Conservation (phyloP, 108 stramenopile species). For the Fragilariopsis cylindrus region DNA sequence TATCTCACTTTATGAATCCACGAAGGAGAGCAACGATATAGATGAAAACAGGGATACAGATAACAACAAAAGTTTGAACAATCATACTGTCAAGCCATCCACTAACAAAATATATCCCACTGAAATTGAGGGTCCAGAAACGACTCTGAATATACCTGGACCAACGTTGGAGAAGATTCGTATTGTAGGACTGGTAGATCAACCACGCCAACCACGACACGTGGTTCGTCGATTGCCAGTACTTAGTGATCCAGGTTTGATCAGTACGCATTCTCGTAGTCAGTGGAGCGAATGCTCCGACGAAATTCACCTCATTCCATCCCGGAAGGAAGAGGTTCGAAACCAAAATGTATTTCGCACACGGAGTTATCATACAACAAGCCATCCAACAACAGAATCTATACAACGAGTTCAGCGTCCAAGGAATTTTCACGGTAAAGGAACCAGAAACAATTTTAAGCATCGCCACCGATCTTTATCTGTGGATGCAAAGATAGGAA, state of each 20-base stretch:
- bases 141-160: not conserved
- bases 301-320: not conserved
- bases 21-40: not conserved
- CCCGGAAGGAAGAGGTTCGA: not conserved
- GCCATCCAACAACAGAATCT: slow-evolving; percentile 2
- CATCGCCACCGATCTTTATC: slow-evolving; percentile 13
- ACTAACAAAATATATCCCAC: not conserved
- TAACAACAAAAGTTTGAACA: not conserved
- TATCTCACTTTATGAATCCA: slow-evolving; percentile 20
- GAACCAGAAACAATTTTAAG: not conserved
- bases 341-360: slow-evolving; percentile 18
- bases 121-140: not conserved
- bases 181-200: not conserved
- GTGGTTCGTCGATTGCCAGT: not conserved
- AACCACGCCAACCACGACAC: slow-evolving; percentile 3
- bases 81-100: not conserved
- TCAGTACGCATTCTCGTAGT: not conserved
- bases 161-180: not conserved
- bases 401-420: not conserved
- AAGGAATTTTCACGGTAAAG: not conserved
- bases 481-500: slow-evolving; percentile 1
- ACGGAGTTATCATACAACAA: not conserved
- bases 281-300: not conserved
- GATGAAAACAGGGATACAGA: not conserved
- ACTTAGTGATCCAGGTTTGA: slow-evolving; percentile 1